A percentile compares a stretch with the other conserved stretches of the same genome.
These are phyloP conservation scores for Teunomyces barrocoloradensis DNA, from an alignment of 805 yeast genomes.

Conservation along the genomic window DNA sequence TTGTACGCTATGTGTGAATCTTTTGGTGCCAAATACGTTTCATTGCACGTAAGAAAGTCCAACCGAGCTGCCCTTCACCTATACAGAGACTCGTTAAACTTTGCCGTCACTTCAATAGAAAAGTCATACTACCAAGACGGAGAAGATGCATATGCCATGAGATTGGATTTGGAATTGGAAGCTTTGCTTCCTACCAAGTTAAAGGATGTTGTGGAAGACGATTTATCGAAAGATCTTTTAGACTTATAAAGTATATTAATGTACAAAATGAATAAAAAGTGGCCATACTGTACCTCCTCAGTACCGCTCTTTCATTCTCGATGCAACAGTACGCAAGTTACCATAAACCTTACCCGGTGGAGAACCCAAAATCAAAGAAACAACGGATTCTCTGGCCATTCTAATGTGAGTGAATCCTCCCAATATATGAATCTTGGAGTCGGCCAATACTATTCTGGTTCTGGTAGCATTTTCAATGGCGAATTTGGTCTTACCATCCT, in stretches of 20 bases:
- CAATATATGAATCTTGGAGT: constrained; percentile 90
- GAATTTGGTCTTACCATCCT: constrained; percentile 97
- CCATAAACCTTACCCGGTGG: constrained; percentile 99
- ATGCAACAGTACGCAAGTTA: constrained; percentile 92
- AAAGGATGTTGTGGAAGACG: constrained; percentile 48
- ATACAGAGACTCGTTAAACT: constrained; percentile 79
- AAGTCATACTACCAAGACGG: constrained; percentile 94
- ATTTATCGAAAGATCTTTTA: constrained; percentile 41
- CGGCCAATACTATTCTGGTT: constrained; percentile 96
- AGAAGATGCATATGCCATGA: constrained; percentile 97
- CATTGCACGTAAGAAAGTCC: constrained; percentile 89
- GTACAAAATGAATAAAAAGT: constrained; percentile 1
- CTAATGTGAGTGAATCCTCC: constrained; percentile 97
- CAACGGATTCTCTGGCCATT: constrained; percentile 98
- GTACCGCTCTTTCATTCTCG: constrained; percentile 95
- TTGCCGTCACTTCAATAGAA: constrained; percentile 80
- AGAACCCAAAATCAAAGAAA: constrained; percentile 89
- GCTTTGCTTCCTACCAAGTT: constrained; percentile 58
- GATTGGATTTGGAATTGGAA: constrained; percentile 58
- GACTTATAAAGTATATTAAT: constrained; percentile 9
- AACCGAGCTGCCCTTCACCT: constrained; percentile 92
- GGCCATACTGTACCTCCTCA: constrained; percentile 24
- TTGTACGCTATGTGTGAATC: constrained; percentile 77
- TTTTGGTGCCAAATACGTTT: constrained; percentile 78
- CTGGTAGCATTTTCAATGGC: constrained; percentile 98